Evolutionary conservation across 176 grass and related monocot species (phyloP), one percentile per base, ranked within the genome.

Genomic region (Juncus effusus): DNA sequence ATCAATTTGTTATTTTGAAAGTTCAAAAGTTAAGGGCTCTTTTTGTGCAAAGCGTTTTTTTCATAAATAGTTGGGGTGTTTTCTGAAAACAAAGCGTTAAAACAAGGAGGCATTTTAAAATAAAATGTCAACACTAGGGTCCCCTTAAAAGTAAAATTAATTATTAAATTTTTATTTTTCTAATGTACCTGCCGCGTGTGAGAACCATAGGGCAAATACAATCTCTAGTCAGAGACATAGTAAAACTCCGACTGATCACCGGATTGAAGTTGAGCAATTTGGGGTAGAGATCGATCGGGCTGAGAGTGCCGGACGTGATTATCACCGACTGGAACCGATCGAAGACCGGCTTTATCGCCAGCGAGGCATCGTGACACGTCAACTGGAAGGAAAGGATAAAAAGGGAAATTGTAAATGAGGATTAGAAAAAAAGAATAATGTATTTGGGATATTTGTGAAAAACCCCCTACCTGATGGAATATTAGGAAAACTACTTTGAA

Each of bases 181-280:
- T 28, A 28, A 28, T 28, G 19, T 28, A 28, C 19, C 19, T 60
- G 47, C 9, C 28, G 64, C 93, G 85, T 67, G 93, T 96, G 60
- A 96, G 79, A 69, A 96, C 87, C 93, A 96, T 96, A 36, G 93
- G 93, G 42, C 93, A 96, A 73, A 96, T 96, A 49, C 93, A 96
- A 74, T 96, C 93, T 75, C 93, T 88, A 51, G 93, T 89, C 70
- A 97, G 79, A 50, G 93, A 97, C 93, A 92, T 97, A 14, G 82
- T 97, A 74, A 97, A 97, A 68, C 93, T 97, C 73, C 75, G 81
- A 77, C 93, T 97, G 81, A 97, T 92, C 64, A 97, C 93, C 59
- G 88, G 93, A 67, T 89, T 89, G 70, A 97, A 97, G 69, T 86
- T 97, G 63, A 97, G 65, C 70, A 97, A 82, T 15, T 87, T 84